Base-by-base conservation (phyloP, 176 grass and related monocot genomes). In the Dendrocalamus sinicus region DNA sequence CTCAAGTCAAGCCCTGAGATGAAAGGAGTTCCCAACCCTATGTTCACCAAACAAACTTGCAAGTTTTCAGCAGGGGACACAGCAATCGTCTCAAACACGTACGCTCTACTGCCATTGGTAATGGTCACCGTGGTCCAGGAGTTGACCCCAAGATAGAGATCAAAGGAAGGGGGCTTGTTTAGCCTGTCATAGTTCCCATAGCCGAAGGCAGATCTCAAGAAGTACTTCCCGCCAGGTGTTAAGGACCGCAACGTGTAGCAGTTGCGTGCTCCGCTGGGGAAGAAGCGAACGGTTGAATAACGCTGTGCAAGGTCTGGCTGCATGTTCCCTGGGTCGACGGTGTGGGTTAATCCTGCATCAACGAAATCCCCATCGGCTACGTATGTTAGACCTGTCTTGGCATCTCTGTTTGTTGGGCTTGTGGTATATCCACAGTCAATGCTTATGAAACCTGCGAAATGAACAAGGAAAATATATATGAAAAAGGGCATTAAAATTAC, bases 41-140 rank as follows among this genome's bases (percentile, higher is more conserved):
- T 88, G 13, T 88, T 78, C 17, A 90, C 76, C 20, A 93, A 78
- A 45, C 91, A 93, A 72, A 93, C 81, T 13, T 86, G 70, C 63
- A 93, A 22, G 39, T 51, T 73, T 14, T 85, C 15, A 5, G 30
- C 28, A 66, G 70, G 46, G 17, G 84, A 66, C 23, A 83, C 26
- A 14, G 35, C 20, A 37, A 90, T 88, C 16, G 67, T 59, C 37
- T 92, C 90, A 32, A 74, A 41, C 4, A 53, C 0, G 13, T 86
- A 83, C 8, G 47, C 57, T 14, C 0, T 22, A 55, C 76, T 68
- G 17, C n/a, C 22, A 55, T 12, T 23, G 7, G 11, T 37, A 63
- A 93, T 70, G 3, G 28, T 5, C 16, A 90, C 41, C 0, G 65
- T 78, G 1, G 46, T 2, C 91, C 88, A 90, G 59, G 72, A 79